phyloP scores from a whole-genome alignment of 345 rosid species.

The Ceriops tagal region DNA sequence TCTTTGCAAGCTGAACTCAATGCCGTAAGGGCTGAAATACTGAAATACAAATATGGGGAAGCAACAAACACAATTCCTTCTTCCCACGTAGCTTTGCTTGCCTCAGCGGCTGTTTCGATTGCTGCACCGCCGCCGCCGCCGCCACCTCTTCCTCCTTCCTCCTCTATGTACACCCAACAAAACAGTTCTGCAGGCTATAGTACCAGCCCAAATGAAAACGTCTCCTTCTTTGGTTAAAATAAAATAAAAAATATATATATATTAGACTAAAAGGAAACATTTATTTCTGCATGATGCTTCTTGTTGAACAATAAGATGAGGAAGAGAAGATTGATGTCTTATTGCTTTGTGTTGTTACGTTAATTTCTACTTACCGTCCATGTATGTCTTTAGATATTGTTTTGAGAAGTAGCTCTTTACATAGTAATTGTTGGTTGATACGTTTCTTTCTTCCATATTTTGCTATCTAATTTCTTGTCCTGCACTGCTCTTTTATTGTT shows the following conservation, averaged over 20 bases:
- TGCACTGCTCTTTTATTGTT: conserved; percentile 13
- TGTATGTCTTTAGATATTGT: not conserved
- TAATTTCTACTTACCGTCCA: conserved; percentile 12
- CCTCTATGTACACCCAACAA: conserved; percentile 51
- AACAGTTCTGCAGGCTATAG: conserved; percentile 42
- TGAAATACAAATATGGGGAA: conserved; percentile 78
- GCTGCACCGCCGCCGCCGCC: conserved; percentile 45
- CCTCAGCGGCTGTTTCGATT: conserved; percentile 54
- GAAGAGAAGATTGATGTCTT: conserved; percentile 17
- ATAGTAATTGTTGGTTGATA: conserved; percentile 26
- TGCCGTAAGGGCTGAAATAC: conserved; percentile 70
- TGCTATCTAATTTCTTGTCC: conserved; percentile 16
- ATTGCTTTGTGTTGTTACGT: conserved; percentile 10
- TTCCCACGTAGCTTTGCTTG: conserved; percentile 48
- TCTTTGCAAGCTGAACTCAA: conserved; percentile 70
- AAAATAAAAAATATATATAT: conserved; percentile 2
- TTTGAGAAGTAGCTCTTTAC: conserved; percentile 2
- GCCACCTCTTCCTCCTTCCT: conserved; percentile 35
- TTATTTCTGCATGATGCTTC: conserved; percentile 30
- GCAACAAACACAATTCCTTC: conserved; percentile 48
- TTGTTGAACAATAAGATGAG: conserved; percentile 21
- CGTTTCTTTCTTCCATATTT: conserved; percentile 22
- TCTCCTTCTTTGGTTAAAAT: conserved; percentile 59
- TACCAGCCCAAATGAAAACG: conserved; percentile 61
- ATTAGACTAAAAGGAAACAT: conserved; percentile 29